Base-by-base conservation (phyloP, 2,329 filamentous ascomycete species). In the Aspergillus sp. region DNA sequence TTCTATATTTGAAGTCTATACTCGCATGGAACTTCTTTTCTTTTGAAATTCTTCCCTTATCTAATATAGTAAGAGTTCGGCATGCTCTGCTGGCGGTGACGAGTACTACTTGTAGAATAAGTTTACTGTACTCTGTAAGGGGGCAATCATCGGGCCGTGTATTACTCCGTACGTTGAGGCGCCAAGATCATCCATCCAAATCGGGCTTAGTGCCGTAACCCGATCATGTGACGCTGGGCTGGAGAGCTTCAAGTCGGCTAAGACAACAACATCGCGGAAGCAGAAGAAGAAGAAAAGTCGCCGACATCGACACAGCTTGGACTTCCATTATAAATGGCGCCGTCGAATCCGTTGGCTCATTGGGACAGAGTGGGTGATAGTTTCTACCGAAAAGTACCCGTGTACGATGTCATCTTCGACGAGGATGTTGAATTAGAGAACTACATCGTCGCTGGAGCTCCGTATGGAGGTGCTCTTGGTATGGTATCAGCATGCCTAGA, bases 281-380 rank as follows among this genome's bases (percentile, higher is more conserved):
- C 19, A 39, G 35, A 39, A 39, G 19, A 19, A 19, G 7, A 19
- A 41, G 33, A 35, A 26, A 41, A 39, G 36, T 39, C 36, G 26
- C 27, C 36, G 36, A 19, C 12, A 39, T 39, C 27, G 36, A 39
- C n/a, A 43, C 45, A 41, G 49, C 48, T 50, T 29, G 48, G 33
- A 7, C 30, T 9, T 10, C 29, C 40, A 42, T 48, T 48, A 19
- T 19, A 36, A 56, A 73, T 74, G 71, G 70, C 71, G 46, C 62
- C 66, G 38, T 70, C 73, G 51, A 83, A 81, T 61, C 79, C 90
- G 61, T 88, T 88, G 59, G 86, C 88, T 60, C 88, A 91, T 68
- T 98, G 93, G 93, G 89, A 95, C 75, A 86, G 81, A 69, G 82
- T 97, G 56, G 93, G 88, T 64, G 86, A 94, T 69, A 85, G 82